Evolutionary conservation across 148 eudicot species (phyloP).

Genomic region (Euryodendron excelsum): DNA sequence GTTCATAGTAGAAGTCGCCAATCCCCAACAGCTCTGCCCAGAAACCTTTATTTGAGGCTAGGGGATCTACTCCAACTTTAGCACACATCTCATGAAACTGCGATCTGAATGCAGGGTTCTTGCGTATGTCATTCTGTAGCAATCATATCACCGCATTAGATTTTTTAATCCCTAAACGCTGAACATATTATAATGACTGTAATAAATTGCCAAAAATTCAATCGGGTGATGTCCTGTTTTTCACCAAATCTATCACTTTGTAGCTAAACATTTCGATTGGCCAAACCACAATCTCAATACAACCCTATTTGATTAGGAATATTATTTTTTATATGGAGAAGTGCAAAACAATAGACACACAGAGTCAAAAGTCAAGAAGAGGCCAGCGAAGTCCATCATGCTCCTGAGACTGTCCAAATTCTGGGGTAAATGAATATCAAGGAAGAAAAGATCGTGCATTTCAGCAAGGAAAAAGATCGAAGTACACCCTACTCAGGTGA

Average conservation of each 20-base stretch:
- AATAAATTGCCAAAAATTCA: neutral
- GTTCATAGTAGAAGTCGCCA: conserved; percentile 97
- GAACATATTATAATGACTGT: neutral
- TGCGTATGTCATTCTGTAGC: conserved; percentile 92
- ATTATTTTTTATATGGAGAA: neutral
- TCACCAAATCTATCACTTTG: neutral
- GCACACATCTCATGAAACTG: conserved; percentile 99
- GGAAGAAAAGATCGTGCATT: neutral
- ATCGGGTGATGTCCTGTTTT: neutral
- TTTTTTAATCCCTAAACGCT: conserved; percentile 10
- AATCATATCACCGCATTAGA: conserved; percentile 14
- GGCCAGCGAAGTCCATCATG: neutral
- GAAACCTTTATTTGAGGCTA: conserved; percentile 97
- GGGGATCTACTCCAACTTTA: conserved; percentile 96
- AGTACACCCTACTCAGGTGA: neutral
- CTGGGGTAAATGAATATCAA: neutral
- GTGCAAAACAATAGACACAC: neutral
- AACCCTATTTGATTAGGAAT: neutral
- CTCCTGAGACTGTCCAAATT: neutral
- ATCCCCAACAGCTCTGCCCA: conserved; percentile 98
- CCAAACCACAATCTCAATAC: neutral
- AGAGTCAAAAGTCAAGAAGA: neutral
- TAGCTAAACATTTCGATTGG: neutral
- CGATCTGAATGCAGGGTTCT: conserved; percentile 91
- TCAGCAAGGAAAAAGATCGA: neutral